A percentile compares a stretch with the other conserved stretches of the same genome.
These are phyloP conservation scores for Heracleum sosnowskyi DNA, from an alignment of 129 eudicot species.

Conservation along the genomic window DNA sequence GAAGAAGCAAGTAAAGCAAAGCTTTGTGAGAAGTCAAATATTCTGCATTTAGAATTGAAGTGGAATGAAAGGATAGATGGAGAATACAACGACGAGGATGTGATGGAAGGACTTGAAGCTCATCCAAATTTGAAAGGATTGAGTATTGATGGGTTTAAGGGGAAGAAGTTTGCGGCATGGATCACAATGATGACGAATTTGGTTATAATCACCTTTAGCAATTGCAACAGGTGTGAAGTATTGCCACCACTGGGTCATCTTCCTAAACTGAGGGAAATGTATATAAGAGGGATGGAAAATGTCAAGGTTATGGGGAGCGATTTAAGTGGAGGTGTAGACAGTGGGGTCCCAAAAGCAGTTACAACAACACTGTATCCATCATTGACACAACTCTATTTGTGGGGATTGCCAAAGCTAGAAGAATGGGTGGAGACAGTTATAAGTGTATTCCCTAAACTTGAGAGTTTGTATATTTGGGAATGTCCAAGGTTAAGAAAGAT, in stretches of 20 bases:
- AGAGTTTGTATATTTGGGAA: neutral
- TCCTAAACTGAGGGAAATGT: neutral
- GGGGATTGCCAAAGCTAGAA: neutral
- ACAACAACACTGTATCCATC: neutral
- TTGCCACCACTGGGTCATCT: conserved; percentile 9
- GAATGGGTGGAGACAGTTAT: conserved; percentile 10
- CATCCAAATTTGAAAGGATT: conserved; percentile 10
- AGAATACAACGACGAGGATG: conserved; percentile 3
- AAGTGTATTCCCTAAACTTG: conserved; percentile 7
- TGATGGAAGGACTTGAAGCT: neutral
- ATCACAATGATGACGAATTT: neutral
- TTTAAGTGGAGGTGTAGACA: neutral
- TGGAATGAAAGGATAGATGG: neutral
- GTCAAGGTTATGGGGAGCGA: no score
- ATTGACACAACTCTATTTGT: no score
- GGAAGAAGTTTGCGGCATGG: conserved; percentile 19
- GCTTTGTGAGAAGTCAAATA: neutral
- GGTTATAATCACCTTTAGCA: conserved; percentile 1
- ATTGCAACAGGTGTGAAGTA: conserved; percentile 2
- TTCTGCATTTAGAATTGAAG: neutral
- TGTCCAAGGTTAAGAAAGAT: conserved; percentile 2
- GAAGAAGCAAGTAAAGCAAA: neutral
- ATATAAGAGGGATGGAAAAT: neutral
- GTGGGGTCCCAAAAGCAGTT: neutral
- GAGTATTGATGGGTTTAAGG: neutral